Evolutionary conservation across 768 basidiomycete genomes (phyloP).

Genomic region (Pisolithus marmoratus): DNA sequence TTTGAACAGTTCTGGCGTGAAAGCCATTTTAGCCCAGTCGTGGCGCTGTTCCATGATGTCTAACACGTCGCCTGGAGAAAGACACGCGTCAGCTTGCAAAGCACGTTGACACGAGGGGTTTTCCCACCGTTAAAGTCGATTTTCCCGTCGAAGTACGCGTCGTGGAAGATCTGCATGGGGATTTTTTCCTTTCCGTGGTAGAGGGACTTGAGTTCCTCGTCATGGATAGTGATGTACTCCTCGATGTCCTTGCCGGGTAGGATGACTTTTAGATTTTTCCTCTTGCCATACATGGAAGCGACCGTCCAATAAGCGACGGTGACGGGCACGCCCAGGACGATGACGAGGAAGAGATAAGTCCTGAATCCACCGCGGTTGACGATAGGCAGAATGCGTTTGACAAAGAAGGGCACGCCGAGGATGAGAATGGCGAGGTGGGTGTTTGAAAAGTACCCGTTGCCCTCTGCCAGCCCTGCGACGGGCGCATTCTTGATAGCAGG

Average conservation of each 20-base stretch:
- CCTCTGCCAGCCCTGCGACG: slow-evolving; percentile 75
- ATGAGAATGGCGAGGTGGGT: slow-evolving; percentile 70
- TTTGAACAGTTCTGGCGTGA: slow-evolving; percentile 89
- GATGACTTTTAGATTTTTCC: slow-evolving; percentile 79
- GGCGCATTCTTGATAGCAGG: slow-evolving; percentile 85
- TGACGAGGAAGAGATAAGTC: slow-evolving; percentile 76
- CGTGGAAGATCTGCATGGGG: slow-evolving; percentile 96
- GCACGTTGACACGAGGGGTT: not conserved
- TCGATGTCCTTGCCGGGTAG: slow-evolving; percentile 84
- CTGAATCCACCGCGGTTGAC: slow-evolving; percentile 81
- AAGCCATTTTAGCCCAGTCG: slow-evolving; percentile 90
- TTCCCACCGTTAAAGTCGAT: slow-evolving; percentile 87
- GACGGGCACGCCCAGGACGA: slow-evolving; percentile 70
- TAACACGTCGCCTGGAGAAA: slow-evolving; percentile 78
- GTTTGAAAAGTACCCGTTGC: slow-evolving; percentile 82
- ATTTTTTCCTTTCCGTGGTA: slow-evolving; percentile 89
- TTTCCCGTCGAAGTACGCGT: slow-evolving; percentile 95
- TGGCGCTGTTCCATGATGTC: slow-evolving; percentile 92
- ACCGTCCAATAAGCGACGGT: slow-evolving; percentile 86
- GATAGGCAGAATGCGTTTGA: slow-evolving; percentile 78
- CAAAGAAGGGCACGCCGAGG: slow-evolving; percentile 74
- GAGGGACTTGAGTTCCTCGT: slow-evolving; percentile 68
- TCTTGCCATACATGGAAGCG: slow-evolving; percentile 73
- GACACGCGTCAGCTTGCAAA: not conserved
- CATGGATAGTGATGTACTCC: slow-evolving; percentile 88